Conservation (phyloP, 148 eudicot species). For the Cornus kousa region DNA sequence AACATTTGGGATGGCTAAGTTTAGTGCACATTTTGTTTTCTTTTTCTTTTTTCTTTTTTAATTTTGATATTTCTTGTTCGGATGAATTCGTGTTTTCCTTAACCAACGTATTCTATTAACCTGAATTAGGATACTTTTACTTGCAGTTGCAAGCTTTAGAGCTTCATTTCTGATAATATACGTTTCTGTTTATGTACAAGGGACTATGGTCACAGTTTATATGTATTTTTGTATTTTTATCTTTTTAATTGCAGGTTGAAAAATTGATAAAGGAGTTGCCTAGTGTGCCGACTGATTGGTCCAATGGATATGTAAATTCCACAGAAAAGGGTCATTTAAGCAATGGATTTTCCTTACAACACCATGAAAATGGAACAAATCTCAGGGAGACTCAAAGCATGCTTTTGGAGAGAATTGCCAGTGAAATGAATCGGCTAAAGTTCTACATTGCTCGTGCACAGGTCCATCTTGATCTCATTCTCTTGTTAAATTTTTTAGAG, state of each 20-base stretch:
- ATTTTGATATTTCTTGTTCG: too few species aligned
- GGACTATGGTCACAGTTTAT: background rate
- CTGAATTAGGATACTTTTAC: background rate
- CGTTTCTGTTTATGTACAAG: background rate
- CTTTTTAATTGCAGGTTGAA: slow-evolving; percentile 61
- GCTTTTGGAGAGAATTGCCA: slow-evolving; percentile 96
- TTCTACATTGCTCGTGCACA: slow-evolving; percentile 89
- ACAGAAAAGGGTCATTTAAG: slow-evolving; percentile 51
- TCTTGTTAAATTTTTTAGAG: slow-evolving; percentile 8
- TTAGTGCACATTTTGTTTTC: background rate
- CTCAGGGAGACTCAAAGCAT: slow-evolving; percentile 96
- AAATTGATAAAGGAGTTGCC: slow-evolving; percentile 92
- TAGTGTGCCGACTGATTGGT: slow-evolving; percentile 85
- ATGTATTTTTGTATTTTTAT: background rate
- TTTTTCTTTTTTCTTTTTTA: too few species aligned
- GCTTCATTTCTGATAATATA: background rate
- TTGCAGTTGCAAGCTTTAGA: background rate
- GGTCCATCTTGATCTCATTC: slow-evolving; percentile 62
- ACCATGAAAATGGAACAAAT: slow-evolving; percentile 71
- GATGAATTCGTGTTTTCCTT: too few species aligned
- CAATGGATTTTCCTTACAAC: slow-evolving; percentile 63
- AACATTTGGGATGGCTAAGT: background rate
- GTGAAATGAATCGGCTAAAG: slow-evolving; percentile 98
- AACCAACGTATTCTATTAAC: background rate
- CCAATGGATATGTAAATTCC: slow-evolving; percentile 49